Base-by-base conservation (phyloP, 805 yeast genomes). In the Zygosaccharomyces gambellarensis region DNA sequence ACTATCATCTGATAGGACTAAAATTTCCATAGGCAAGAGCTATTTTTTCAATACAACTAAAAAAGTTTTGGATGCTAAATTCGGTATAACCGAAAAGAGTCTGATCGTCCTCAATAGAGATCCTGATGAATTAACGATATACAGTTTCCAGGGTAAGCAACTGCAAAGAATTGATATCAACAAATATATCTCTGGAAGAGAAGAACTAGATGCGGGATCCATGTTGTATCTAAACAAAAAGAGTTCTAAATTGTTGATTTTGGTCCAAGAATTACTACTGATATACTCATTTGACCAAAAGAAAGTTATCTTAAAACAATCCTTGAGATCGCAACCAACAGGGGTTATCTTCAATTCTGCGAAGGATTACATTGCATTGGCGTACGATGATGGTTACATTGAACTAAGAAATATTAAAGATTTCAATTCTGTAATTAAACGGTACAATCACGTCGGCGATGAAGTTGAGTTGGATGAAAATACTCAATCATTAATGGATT, bases 31-130 rank as follows among this genome's bases (percentile, higher is more conserved):
- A 17, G 55, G 48, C 10, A 52, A 53, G 11, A 52, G 50, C 19
- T 54, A 52, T 43, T 47, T 29, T 7, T 50, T 58, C n/a, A 41
- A 47, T 21, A 45, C 45, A 4, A 46, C 47, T 25, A 48, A 46
- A 25, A 36, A 36, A 5, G 39, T 59, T 4, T 19, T 56, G 30
- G 57, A 55, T 41, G 58, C 59, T 10, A 53, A 59, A 22, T 50
- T 65, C 10, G 70, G 70, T 3, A 59, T 66, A 46, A 66, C 70
- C 2, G 69, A 66, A 38, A 66, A 62, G 49, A 63, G 69, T 9
- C 51, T 66, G 14, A 60, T 66, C 14, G 57, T 59, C 3, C 46
- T 64, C 17, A 49, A 55, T 25, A 43, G 41, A 7, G 50, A 57
- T 27, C 63, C 67, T 23, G 54, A 50, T 32, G 53, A 56, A 36